Evolutionary conservation across 1,284 basidiomycete species (phyloP).

Genomic region (Crepidotus sp.): DNA sequence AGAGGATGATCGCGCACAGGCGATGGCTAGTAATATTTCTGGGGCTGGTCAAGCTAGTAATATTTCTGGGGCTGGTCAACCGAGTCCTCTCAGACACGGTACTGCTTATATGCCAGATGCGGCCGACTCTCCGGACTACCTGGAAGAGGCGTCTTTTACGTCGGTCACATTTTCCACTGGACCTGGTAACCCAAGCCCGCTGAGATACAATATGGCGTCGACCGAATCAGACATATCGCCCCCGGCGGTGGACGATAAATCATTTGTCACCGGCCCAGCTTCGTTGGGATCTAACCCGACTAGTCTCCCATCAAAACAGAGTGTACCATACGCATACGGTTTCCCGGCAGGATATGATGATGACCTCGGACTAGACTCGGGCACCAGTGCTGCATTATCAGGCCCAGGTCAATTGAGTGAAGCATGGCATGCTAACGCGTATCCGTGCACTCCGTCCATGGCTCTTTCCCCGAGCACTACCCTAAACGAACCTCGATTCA

Average conservation of each 20-base stretch:
- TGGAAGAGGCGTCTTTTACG: conserved; percentile 5
- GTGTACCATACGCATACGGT: conserved; percentile 5
- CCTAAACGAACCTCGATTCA: conserved; percentile 6
- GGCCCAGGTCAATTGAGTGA: conserved; percentile 11
- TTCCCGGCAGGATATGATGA: conserved; percentile 5
- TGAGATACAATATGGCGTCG: conserved; percentile 9
- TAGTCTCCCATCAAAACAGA: conserved; percentile 1
- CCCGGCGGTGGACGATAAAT: not conserved
- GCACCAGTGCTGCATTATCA: not conserved
- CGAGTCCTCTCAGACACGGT: conserved; percentile 36
- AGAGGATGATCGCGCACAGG: conserved; percentile 9
- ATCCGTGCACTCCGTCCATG: not conserved
- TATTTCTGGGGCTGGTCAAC: conserved; percentile 23
- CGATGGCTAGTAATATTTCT: conserved; percentile 16
- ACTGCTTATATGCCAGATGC: conserved; percentile 25
- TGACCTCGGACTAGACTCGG: not conserved
- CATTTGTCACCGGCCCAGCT: not conserved
- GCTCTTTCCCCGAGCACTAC: not conserved
- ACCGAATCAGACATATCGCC: conserved; percentile 4
- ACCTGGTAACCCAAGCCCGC: conserved; percentile 11
- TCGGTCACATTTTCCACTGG: not conserved
- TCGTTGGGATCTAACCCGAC: not conserved
- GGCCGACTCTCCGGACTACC: conserved; percentile 1
- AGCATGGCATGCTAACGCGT: not conserved
- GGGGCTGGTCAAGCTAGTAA: conserved; percentile 28